Evolutionary conservation across 2,329 filamentous ascomycete species (phyloP), one percentile per base, ranked within the genome.

Genomic region (Emmonsiellopsis sp.): DNA sequence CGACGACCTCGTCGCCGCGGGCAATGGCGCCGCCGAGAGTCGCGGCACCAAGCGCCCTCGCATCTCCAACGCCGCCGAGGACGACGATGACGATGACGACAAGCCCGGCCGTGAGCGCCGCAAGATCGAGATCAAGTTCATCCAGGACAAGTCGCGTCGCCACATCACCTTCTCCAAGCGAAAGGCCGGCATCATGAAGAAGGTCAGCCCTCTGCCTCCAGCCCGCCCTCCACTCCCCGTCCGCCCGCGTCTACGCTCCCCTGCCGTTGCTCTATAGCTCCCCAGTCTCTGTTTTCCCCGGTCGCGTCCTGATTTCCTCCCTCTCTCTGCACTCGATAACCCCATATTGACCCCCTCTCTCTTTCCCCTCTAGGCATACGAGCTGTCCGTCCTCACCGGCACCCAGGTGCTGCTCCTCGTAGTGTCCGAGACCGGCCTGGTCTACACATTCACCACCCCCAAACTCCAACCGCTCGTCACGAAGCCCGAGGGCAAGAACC

Each of bases 61-160:
- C 68, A 84, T 87, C 59, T 85, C 75, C 65, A 76, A 86, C 63
- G 81, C 84, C 51, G 84, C 85, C 65, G 92, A 97, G 70, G 93
- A 97, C 69, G 93, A 97, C 62, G 92, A 97, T 61, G 93, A 97
- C 60, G 91, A 97, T 63, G 91, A 95, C 64, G 92, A 96, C 73
- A 97, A 97, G 83, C 89, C 89, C 59, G 90, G 90, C 68, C 91
- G 93, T 74, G 93, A 97, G 82, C 86, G 93, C 70, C 85, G 93
- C 77, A 98, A 98, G 86, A 98, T 98, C 67, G 93, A 98, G 76
- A 98, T 98, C 78, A 98, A 98, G 82, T 98, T 98, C 77, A 98
- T 98, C 74, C 92, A 91, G 74, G 93, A 98, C 77, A 98, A 98
- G 80, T 97, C 92, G 76, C 90, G 93, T 76, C 87, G 93, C 59